phyloP scores from a whole-genome alignment of 2,329 filamentous ascomycete genomes.

The Aspergillus sojae region DNA sequence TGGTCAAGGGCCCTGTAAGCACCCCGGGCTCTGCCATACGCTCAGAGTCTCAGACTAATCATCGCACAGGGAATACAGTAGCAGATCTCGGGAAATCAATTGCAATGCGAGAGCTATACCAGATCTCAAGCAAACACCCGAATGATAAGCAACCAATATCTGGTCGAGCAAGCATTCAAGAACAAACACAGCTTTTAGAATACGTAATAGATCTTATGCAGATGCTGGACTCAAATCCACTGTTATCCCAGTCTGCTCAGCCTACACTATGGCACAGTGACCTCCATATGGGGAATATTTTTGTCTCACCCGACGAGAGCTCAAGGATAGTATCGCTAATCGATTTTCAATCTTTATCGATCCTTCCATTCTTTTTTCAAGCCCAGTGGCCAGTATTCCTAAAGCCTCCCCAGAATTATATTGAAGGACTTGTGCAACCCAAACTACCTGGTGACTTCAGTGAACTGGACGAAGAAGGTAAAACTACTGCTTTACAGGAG shows the following conservation, averaged over 20 bases:
- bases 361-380: slow-evolving; percentile 34
- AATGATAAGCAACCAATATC: slow-evolving; percentile 3
- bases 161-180: slow-evolving; percentile 15
- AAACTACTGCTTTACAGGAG: slow-evolving; percentile 18
- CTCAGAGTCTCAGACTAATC: slow-evolving; percentile 6
- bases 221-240: slow-evolving; percentile 18
- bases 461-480: slow-evolving; percentile 28
- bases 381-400: slow-evolving; percentile 31
- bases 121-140: slow-evolving; percentile 10
- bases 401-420: slow-evolving; percentile 24
- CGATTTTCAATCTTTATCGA: slow-evolving; percentile 28
- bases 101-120: slow-evolving; percentile 20
- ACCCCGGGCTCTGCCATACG: no score
- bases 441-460: slow-evolving; percentile 34
- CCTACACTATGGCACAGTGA: slow-evolving; percentile 29
- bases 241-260: slow-evolving; percentile 12
- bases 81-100: slow-evolving; percentile 19
- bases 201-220: slow-evolving; percentile 15
- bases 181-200: slow-evolving; percentile 19
- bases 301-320: slow-evolving; percentile 23
- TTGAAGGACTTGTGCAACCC: slow-evolving; percentile 18
- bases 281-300: slow-evolving; percentile 39
- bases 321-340: slow-evolving; percentile 27
- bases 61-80: slow-evolving; percentile 19
- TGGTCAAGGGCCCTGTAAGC: slow-evolving; percentile 20